Conservation (phyloP, 192 early-diverging fungal genomes). For the Cladochytrium replicatum region DNA sequence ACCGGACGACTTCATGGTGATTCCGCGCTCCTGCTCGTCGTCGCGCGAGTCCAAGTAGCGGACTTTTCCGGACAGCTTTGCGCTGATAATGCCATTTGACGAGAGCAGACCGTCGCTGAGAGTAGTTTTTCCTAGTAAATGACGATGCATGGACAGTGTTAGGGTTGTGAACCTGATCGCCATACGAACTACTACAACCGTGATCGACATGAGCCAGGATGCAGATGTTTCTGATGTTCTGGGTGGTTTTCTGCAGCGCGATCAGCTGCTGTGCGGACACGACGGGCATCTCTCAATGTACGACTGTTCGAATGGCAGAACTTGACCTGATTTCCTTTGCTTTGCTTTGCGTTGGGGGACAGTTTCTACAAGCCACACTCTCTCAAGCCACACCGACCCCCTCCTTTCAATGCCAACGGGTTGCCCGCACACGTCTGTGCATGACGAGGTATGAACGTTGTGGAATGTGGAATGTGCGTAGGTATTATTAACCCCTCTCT, state of each 20-base stretch:
- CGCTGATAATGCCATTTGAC: constrained; percentile 97
- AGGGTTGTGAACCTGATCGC: neutral
- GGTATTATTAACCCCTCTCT: too few species aligned
- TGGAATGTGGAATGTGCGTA: too few species aligned
- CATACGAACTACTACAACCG: too few species aligned
- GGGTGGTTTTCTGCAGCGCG: constrained; percentile 51
- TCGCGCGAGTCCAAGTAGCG: constrained; percentile 92
- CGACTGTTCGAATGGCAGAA: too few species aligned
- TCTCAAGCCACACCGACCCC: too few species aligned
- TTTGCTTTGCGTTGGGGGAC: too few species aligned
- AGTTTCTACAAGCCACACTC: too few species aligned
- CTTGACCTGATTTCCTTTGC: too few species aligned
- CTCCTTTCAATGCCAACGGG: too few species aligned
- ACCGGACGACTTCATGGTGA: constrained; percentile 96
- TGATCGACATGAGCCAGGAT: constrained; percentile 98
- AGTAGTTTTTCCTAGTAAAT: constrained; percentile 77
- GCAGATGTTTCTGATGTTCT: constrained; percentile 88
- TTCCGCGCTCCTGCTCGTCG: constrained; percentile 97
- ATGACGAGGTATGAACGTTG: too few species aligned
- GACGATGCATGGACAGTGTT: neutral
- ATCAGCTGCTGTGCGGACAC: constrained; percentile 7
- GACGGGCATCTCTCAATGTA: neutral
- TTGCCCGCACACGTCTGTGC: too few species aligned
- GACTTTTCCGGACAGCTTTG: constrained; percentile 88
- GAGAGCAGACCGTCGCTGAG: constrained; percentile 89